Evolutionary conservation across 225 moss, liverwort and hornwort species (phyloP).

Genomic region (Rhytidiadelphus loreus): DNA sequence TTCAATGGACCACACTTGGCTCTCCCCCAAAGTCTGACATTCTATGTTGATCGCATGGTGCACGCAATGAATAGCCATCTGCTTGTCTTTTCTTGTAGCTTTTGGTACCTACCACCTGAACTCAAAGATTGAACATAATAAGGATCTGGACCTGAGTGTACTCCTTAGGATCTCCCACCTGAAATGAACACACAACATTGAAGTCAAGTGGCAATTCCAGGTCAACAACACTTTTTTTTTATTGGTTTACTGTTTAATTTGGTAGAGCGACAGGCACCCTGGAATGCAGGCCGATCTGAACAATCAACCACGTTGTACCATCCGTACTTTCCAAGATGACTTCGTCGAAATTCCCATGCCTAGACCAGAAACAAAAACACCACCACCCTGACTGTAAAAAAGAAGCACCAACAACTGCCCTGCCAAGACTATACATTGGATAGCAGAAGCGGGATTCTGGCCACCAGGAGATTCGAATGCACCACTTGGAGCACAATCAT

Average conservation of each 20-base stretch:
- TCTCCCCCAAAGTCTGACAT: background rate
- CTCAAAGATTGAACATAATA: background rate
- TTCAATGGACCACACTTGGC: too few species aligned
- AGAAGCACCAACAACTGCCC: background rate
- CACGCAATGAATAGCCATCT: background rate
- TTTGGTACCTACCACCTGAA: background rate
- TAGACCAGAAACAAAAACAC: background rate
- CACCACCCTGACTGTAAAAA: background rate
- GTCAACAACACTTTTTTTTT: background rate
- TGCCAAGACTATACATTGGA: background rate
- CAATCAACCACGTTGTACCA: background rate
- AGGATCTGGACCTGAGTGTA: background rate
- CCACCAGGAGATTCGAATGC: background rate
- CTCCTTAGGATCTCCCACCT: background rate
- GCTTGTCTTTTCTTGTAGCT: background rate
- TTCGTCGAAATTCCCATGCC: background rate
- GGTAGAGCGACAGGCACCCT: too few species aligned
- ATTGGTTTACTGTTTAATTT: background rate
- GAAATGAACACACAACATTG: background rate
- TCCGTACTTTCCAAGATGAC: background rate
- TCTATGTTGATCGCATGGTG: background rate
- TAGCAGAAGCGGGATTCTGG: background rate
- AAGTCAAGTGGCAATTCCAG: background rate
- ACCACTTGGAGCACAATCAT: background rate
- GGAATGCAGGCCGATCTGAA: background rate